Base-by-base conservation (phyloP, 345 rosid species). In the Erysimum cheiranthoides region DNA sequence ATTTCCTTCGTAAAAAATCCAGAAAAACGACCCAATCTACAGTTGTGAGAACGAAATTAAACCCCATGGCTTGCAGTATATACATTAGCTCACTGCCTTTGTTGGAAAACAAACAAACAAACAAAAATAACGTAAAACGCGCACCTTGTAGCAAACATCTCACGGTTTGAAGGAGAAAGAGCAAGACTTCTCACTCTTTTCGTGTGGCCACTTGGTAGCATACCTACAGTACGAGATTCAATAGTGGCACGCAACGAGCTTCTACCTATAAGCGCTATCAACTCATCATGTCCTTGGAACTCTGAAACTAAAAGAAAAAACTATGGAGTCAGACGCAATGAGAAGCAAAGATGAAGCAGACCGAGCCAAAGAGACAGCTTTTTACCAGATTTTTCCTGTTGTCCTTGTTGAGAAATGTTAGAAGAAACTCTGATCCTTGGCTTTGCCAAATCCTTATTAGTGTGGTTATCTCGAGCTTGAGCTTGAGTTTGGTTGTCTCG, bases 171-270 rank as follows among this genome's bases (percentile, higher is more conserved):
- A 50, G 74, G 73, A 73, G 81, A 78, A 27, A 78, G 70, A 59
- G 81, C 77, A 53, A 78, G 81, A 51, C 78, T 78, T 73, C 81
- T 66, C 74, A 78, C 59, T 67, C 78, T 73, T 78, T 78, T 78
- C 10, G 78, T 72, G 73, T 78, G 81, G 65, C 70, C 42, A 67
- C 81, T 73, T 67, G 81, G 81, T 32, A 72, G 51, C 81, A 78
- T 78, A 51, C 70, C 39, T 21, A 66, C 50, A 28, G 70, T 73
- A 60, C 59, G 73, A 35, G 58, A 43, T 51, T 78, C 59, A 10
- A 78, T 73, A 35, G 78, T 78, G 51, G 78, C 56, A 59, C 69
- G 78, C 74, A 78, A 61, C 52, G 81, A 73, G 73, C 70, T 78
- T 36, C 81, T 78, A 43, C 81, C 70, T 50, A 78, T 78, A 73